phyloP scores from a whole-genome alignment of 495 filamentous ascomycete genomes.

The Lophiostoma macrostomum region DNA sequence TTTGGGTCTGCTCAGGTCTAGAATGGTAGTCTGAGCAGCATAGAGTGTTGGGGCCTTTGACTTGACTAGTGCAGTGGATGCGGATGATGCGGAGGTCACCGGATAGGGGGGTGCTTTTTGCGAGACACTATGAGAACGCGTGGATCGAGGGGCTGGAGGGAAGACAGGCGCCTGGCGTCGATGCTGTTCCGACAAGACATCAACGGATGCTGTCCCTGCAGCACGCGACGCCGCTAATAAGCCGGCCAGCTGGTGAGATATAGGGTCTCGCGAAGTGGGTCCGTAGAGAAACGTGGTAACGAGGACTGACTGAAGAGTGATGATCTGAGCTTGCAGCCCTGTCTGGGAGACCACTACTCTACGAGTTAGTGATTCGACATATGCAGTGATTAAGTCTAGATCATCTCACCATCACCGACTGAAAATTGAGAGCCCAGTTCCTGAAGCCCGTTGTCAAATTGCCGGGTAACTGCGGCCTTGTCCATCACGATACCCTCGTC shows the following conservation, averaged over 20 bases:
- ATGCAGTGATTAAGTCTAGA: neutral
- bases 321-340: conserved; percentile 25
- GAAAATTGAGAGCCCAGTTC: conserved; percentile 23
- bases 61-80: conserved; percentile 18
- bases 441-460: conserved; percentile 20
- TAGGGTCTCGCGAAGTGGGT: conserved; percentile 28
- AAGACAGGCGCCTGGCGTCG: conserved; percentile 15
- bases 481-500: conserved; percentile 19
- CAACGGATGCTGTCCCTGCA: conserved; percentile 12
- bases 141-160: conserved; percentile 11
- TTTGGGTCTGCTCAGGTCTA: conserved; percentile 14
- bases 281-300: conserved; percentile 30
- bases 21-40: conserved; percentile 2
- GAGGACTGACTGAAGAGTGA: conserved; percentile 25
- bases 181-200: conserved; percentile 22
- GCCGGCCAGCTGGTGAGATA: conserved; percentile 26
- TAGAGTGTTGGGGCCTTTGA: neutral
- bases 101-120: conserved; percentile 4
- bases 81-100: conserved; percentile 2
- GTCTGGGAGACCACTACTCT: conserved; percentile 27
- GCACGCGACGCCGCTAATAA: conserved; percentile 18
- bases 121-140: neutral
- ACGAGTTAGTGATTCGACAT: neutral
- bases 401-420: conserved; percentile 26
- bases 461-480: conserved; percentile 22